A percentile compares a stretch with the other conserved stretches of the same genome.
phyloP scores from a whole-genome alignment of 371 early-diverging fungal genomes.

The Mucor plumbeus region DNA sequence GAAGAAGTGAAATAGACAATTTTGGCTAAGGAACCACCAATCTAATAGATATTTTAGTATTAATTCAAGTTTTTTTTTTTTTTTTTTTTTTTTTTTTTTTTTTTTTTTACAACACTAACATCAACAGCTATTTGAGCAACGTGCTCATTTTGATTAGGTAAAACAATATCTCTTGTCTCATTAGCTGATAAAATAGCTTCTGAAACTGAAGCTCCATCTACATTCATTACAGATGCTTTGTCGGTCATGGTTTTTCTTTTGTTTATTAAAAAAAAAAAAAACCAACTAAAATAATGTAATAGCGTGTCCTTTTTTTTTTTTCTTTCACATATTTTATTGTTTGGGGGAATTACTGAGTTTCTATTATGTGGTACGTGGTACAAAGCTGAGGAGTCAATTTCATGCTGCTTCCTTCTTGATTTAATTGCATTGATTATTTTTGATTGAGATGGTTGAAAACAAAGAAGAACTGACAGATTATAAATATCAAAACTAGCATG shows the following conservation, averaged over 20 bases:
- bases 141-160: conserved; percentile 87
- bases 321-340: background rate
- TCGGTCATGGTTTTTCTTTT: background rate
- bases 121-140: conserved; percentile 94
- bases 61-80: background rate
- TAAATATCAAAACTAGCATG: too few species aligned
- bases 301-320: background rate
- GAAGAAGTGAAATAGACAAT: conserved; percentile 86
- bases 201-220: conserved; percentile 70
- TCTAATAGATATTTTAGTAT: conserved; percentile 38
- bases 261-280: background rate
- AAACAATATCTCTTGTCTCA: conserved; percentile 78
- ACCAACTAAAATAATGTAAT: background rate
- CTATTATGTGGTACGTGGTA: background rate
- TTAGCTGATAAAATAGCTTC: conserved; percentile 61
- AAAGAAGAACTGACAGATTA: too few species aligned
- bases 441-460: too few species aligned
- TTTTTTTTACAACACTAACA: conserved; percentile 43
- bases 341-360: conserved; percentile 2
- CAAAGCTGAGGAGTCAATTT: too few species aligned
- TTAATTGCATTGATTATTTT: too few species aligned
- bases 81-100: too few species aligned
- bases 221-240: conserved; percentile 56
- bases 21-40: conserved; percentile 95
- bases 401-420: too few species aligned